These are phyloP conservation scores for Sarocladiaceae sp. DNA, from an alignment of 2,329 filamentous ascomycete genomes.

Conservation along the genomic window DNA sequence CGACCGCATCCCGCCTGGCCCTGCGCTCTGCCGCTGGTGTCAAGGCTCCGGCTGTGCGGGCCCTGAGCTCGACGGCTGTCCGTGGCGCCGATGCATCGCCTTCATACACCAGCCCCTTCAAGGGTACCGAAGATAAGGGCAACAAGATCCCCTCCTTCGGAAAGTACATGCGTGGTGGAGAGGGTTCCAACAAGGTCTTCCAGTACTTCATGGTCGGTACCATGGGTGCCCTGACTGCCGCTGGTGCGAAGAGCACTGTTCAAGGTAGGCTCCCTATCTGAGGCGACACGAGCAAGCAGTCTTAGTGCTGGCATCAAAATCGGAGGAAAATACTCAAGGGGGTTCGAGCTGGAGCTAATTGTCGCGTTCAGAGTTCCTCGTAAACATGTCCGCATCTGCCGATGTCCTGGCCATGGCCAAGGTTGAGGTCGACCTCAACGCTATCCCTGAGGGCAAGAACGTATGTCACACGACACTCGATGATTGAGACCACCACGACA, in stretches of 20 bases:
- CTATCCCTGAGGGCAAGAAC: constrained; percentile 99
- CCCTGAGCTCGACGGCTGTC: constrained; percentile 52
- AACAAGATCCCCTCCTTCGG: constrained; percentile 84
- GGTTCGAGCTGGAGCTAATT: constrained; percentile 25
- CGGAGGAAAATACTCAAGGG: not conserved
- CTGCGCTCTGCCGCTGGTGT: constrained; percentile 54
- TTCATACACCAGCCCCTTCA: constrained; percentile 59
- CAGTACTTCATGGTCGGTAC: constrained; percentile 98
- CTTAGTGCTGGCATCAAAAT: not conserved
- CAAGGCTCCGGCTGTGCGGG: constrained; percentile 41
- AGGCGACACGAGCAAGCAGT: too few relatives aligned
- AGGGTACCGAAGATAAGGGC: constrained; percentile 50
- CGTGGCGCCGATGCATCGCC: constrained; percentile 38
- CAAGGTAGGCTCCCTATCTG: constrained; percentile 66
- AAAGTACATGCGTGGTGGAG: constrained; percentile 71
- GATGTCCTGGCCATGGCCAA: constrained; percentile 99
- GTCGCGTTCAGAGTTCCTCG: constrained; percentile 77
- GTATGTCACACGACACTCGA: constrained; percentile 47
- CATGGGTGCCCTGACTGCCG: constrained; percentile 85
- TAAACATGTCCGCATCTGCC: constrained; percentile 99
- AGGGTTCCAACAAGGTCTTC: constrained; percentile 79
- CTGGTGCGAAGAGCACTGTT: constrained; percentile 95
- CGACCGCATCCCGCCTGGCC: constrained; percentile 64
- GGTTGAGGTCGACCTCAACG: constrained; percentile 90
- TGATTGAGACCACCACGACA: too few relatives aligned